Evolutionary conservation across 768 basidiomycete genomes (phyloP).

Genomic region (Gloeopeniophorella convolvens): DNA sequence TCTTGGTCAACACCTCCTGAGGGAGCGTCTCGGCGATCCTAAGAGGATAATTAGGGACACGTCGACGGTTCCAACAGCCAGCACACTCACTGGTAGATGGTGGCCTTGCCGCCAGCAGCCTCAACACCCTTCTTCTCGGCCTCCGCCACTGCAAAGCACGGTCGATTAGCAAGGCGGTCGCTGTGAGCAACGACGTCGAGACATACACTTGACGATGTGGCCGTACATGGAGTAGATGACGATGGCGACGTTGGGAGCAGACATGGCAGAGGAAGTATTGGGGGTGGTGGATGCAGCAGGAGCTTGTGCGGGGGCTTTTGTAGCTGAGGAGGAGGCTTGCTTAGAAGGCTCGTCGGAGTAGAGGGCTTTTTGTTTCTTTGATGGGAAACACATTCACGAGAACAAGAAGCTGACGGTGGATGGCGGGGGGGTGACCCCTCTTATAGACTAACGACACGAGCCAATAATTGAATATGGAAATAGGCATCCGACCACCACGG

Average conservation of each 20-base stretch:
- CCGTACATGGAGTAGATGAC: constrained; percentile 71
- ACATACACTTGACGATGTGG: constrained; percentile 62
- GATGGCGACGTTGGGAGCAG: constrained; percentile 56
- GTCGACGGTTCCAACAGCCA: background rate
- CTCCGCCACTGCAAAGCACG: constrained; percentile 48
- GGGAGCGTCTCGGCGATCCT: constrained; percentile 79
- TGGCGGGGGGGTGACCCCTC: background rate
- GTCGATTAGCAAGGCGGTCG: constrained; percentile 5
- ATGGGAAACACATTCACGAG: constrained; percentile 34
- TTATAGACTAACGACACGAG: constrained; percentile 5
- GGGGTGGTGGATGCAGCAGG: constrained; percentile 1
- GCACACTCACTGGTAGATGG: constrained; percentile 41
- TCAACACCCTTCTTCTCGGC: constrained; percentile 38
- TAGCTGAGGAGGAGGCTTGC: constrained; percentile 10
- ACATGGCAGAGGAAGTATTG: constrained; percentile 2
- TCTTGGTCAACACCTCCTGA: constrained; percentile 53
- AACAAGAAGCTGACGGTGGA: background rate
- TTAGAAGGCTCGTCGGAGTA: constrained; percentile 27
- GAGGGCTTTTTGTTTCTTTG: constrained; percentile 32
- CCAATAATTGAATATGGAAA: constrained; percentile 2
- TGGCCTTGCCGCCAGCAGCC: constrained; percentile 36
- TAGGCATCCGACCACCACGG: background rate
- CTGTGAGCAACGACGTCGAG: background rate
- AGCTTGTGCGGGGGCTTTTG: constrained; percentile 17
- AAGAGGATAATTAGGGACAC: background rate